Percentiles rank a stretch among this genome's conserved stretches.
These are phyloP conservation scores for Aspergillus avenaceus DNA, from an alignment of 495 filamentous ascomycete genomes.

Conservation along the genomic window DNA sequence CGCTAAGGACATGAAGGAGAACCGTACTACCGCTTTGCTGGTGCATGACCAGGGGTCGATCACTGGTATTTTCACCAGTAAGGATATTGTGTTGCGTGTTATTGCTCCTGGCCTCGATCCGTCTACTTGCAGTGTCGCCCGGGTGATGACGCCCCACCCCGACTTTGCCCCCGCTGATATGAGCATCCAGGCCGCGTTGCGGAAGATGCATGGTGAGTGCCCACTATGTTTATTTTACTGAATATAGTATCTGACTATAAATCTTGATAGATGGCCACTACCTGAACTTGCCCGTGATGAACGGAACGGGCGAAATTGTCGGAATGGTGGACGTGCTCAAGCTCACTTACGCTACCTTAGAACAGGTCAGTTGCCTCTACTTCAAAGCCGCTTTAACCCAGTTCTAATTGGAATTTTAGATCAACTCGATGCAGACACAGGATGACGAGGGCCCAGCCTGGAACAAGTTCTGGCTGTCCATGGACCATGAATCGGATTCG, in stretches of 20 bases:
- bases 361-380: slow-evolving; percentile 66
- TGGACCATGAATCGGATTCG: slow-evolving; percentile 95
- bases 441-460: slow-evolving; percentile 95
- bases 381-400: too few species aligned
- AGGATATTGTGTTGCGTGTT: slow-evolving; percentile 96
- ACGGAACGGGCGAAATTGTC: slow-evolving; percentile 92
- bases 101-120: slow-evolving; percentile 96
- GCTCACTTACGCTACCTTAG: slow-evolving; percentile 93
- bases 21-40: slow-evolving; percentile 93
- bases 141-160: slow-evolving; percentile 98
- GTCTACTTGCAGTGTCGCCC: slow-evolving; percentile 90
- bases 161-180: slow-evolving; percentile 98
- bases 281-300: slow-evolving; percentile 97
- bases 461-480: slow-evolving; percentile 99
- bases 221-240: neutral
- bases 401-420: slow-evolving; percentile 36
- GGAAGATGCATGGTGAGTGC: slow-evolving; percentile 94
- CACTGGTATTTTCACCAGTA: slow-evolving; percentile 99
- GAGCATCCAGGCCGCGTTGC: slow-evolving; percentile 95
- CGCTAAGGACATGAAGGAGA: slow-evolving; percentile 92
- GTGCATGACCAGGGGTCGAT: slow-evolving; percentile 97
- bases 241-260: slow-evolving; percentile 12
- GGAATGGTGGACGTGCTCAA: slow-evolving; percentile 99
- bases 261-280: slow-evolving; percentile 83
- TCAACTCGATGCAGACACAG: slow-evolving; percentile 69